Evolutionary conservation across 495 filamentous ascomycete genomes (phyloP), one percentile per base, ranked within the genome.

Genomic region (Rhypophila decipiens): DNA sequence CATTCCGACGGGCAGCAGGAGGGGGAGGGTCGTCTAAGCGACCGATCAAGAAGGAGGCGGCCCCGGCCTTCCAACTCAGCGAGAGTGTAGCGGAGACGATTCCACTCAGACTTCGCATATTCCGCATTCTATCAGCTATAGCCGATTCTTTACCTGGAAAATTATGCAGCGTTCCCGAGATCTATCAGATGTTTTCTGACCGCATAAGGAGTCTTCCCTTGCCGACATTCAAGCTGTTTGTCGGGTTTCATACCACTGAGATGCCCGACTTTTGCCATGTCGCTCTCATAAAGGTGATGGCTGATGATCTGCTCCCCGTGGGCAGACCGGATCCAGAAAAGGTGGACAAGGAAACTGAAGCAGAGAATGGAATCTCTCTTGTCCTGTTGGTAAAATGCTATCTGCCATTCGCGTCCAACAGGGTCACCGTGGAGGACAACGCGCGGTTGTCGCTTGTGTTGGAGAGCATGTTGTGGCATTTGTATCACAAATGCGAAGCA

Each of bases 371-470:
- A 29, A 66, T 94, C 5, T 78, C 71, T 7, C 69, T 75, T 35
- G 57, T 66, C 2, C 78, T 85, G 24, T 64, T 96, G 19, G 76
- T 86, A 49, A 48, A 70, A 37, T 82, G 78, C 57, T 94, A 81
- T 57, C 70, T 95, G 2, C 89, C 88, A 0, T 87, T 74, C 44
- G 65, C 82, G 1, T 88, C 90, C 0, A 82, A 77, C 39, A 80
- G 74, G 0, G 63, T 75, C 4, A 78, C 71, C 5, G 63, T 75
- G 0, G 74, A 73, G 4, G 87, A 94, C 40, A 96, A 96, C 57
- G 82, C 85, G 2, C 90, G 89, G 64, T 71, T 96, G 24, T 84
- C 84, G 3, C 65, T 96, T 2, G 58, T 87, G 42, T 61, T 96
- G 0, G 91, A 98, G 64, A 72, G 73, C 0, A 60, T 94, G 45